Evolutionary conservation across 148 eudicot genomes (phyloP), one percentile per base, ranked within the genome.

Genomic region (Vaccinium corymbosum): DNA sequence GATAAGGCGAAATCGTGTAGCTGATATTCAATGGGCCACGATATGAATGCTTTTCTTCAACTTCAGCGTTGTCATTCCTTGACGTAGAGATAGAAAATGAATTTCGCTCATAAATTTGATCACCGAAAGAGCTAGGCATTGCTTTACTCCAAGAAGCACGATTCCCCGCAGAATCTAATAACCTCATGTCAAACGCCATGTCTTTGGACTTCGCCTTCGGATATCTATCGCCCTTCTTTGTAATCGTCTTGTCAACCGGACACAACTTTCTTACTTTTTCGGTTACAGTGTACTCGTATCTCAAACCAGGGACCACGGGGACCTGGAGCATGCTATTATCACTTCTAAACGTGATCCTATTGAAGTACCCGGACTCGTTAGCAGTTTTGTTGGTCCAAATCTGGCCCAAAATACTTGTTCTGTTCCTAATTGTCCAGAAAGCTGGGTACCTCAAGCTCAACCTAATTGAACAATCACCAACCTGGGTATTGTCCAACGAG

Each of bases 391-490:
- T 85, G 6, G 71, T 81, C 87, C 87, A 85, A 66, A 85, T 85
- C 50, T 85, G 82, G 9, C 87, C 87, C 0, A 62, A 15, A 29
- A 38, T 22, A 7, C 15, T 8, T 15, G 14, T 7, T 4, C 53
- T 82, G 57, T 66, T 68, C 42, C 11, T 17, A 20, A 85, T 85
- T 76, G 87, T 14, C 84, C 82, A 70, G 5, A 77, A 61, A 19
- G 84, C 76, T n/a, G 59, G 87, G 80, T n/a, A 85, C 74, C 70
- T 27, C 57, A 85, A 82, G 52, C 84, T 85, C 84, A 85, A 16
- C 78, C 82, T 82, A 9, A 78, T 35, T 6, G 87, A 85, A 57
- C 87, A 85, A 51, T 85, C 84, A 64, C 84, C 87, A 76, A 85
- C 59, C 17, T 1, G 71, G 19, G 78, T 84, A 53, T 56, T 53